These are phyloP conservation scores for Penicillium silybi DNA, from an alignment of 495 filamentous ascomycete species.

Conservation along the genomic window DNA sequence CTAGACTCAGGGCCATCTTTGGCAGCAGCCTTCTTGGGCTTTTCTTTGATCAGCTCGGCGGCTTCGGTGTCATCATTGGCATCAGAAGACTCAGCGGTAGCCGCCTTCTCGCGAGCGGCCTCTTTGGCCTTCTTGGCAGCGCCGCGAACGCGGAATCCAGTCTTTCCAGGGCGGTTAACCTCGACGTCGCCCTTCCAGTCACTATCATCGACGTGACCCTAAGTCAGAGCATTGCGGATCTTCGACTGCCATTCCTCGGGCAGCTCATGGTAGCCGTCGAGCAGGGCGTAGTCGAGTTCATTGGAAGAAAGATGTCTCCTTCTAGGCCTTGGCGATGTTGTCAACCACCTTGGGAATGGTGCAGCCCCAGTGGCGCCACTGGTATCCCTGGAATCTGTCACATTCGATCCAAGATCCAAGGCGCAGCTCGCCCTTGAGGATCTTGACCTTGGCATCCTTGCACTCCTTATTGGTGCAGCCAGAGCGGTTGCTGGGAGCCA, in stretches of 20 bases:
- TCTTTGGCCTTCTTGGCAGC: background rate
- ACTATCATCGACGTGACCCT: slow-evolving; percentile 70
- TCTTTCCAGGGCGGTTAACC: slow-evolving; percentile 61
- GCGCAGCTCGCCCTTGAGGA: slow-evolving; percentile 72
- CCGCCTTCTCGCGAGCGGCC: background rate
- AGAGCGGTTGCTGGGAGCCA: slow-evolving; percentile 57
- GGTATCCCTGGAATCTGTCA: slow-evolving; percentile 47
- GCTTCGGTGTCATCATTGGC: background rate
- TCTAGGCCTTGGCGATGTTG: slow-evolving; percentile 45
- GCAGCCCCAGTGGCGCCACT: slow-evolving; percentile 86
- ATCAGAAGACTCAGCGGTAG: background rate
- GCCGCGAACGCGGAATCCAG: slow-evolving; percentile 49
- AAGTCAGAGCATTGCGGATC: slow-evolving; percentile 55
- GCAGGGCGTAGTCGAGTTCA: slow-evolving; percentile 34
- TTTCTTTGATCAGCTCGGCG: background rate
- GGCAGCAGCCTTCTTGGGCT: background rate
- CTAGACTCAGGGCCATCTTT: too few species aligned
- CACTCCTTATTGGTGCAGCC: slow-evolving; percentile 65
- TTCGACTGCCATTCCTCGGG: slow-evolving; percentile 58
- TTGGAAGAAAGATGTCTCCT: slow-evolving; percentile 6
- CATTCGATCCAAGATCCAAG: slow-evolving; percentile 63
- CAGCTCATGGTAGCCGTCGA: slow-evolving; percentile 75
- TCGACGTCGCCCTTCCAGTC: slow-evolving; percentile 75
- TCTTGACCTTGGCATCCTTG: slow-evolving; percentile 60
- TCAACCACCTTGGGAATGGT: slow-evolving; percentile 60